Percentiles rank a stretch among this genome's conserved stretches.
phyloP scores from a whole-genome alignment of 169 alveolate species.

The Plasmodium inui region DNA sequence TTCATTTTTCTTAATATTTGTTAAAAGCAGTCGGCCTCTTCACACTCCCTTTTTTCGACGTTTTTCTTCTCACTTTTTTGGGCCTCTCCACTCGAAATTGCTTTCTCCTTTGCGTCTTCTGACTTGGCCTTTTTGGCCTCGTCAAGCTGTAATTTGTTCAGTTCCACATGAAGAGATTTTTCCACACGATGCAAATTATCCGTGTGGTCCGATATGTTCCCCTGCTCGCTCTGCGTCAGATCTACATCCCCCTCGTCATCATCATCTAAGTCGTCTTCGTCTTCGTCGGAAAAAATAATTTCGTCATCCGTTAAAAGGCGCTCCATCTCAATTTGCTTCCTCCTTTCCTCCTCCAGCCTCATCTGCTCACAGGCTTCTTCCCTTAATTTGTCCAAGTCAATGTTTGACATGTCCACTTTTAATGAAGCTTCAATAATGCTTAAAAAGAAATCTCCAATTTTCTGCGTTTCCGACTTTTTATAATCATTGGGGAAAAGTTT shows the following conservation, averaged over 20 bases:
- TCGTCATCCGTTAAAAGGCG: slow-evolving; percentile 65
- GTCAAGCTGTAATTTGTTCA: background rate
- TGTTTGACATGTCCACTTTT: slow-evolving; percentile 73
- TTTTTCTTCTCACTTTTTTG: background rate
- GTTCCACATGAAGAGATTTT: background rate
- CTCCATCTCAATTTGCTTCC: slow-evolving; percentile 77
- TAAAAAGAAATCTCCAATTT: slow-evolving; percentile 77
- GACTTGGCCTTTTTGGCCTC: background rate
- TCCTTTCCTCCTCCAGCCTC: slow-evolving; percentile 79
- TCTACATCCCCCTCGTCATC: background rate
- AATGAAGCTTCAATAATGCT: slow-evolving; percentile 77
- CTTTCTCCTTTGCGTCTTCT: slow-evolving; percentile 25
- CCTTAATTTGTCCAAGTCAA: slow-evolving; percentile 72
- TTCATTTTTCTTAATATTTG: background rate
- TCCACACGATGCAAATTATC: background rate
- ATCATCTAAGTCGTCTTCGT: slow-evolving; percentile 8
- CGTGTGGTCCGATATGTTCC: background rate
- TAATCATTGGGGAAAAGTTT: slow-evolving; percentile 78
- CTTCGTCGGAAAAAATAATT: slow-evolving; percentile 76
- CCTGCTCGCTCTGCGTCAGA: slow-evolving; percentile 9
- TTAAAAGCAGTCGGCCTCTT: background rate
- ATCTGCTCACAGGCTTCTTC: slow-evolving; percentile 79
- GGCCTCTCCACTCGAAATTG: background rate
- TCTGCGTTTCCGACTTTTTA: slow-evolving; percentile 59
- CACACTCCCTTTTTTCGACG: slow-evolving; percentile 6